Percentiles rank a stretch among this genome's conserved stretches.
phyloP scores from a whole-genome alignment of 164 flowering plant species.

The Aristolochia contorta region DNA sequence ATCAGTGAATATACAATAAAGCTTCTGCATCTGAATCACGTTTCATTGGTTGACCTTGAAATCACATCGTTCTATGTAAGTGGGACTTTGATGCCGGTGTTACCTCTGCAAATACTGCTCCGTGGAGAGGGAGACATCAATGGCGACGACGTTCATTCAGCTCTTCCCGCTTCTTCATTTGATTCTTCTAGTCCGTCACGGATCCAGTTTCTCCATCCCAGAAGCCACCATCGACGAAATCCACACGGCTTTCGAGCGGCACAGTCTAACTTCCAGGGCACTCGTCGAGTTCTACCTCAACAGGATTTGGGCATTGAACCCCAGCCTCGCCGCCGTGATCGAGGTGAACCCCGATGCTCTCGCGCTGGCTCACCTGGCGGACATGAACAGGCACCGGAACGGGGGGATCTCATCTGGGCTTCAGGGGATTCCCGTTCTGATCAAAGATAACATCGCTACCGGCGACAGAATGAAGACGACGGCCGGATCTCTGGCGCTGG shows the following conservation, averaged over 20 bases:
- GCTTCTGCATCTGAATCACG: too few relatives aligned
- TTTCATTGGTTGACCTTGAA: too few relatives aligned
- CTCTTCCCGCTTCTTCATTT: neutral
- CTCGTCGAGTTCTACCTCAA: constrained; percentile 27
- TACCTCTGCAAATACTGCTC: neutral
- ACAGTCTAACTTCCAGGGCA: constrained; percentile 19
- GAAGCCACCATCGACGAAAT: constrained; percentile 46
- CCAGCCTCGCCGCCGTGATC: constrained; percentile 23
- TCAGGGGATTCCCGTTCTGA: neutral
- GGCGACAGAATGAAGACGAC: constrained; percentile 13
- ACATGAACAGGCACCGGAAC: constrained; percentile 7
- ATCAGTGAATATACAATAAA: too few relatives aligned
- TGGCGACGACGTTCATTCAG: neutral
- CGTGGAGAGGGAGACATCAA: neutral
- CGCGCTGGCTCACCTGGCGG: constrained; percentile 29
- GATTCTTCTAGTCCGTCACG: neutral
- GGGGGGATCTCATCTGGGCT: neutral
- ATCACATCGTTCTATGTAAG: too few relatives aligned
- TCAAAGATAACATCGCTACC: neutral
- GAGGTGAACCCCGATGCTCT: constrained; percentile 39
- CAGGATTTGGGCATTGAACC: constrained; percentile 26
- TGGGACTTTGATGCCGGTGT: too few relatives aligned
- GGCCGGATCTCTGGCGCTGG: constrained; percentile 34
- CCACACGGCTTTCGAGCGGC: constrained; percentile 31
- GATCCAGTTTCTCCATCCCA: constrained; percentile 3